A percentile compares a stretch with the other conserved stretches of the same genome.
Conservation (phyloP, 192 early-diverging fungal genomes). For the Allomyces macrogynus region DNA sequence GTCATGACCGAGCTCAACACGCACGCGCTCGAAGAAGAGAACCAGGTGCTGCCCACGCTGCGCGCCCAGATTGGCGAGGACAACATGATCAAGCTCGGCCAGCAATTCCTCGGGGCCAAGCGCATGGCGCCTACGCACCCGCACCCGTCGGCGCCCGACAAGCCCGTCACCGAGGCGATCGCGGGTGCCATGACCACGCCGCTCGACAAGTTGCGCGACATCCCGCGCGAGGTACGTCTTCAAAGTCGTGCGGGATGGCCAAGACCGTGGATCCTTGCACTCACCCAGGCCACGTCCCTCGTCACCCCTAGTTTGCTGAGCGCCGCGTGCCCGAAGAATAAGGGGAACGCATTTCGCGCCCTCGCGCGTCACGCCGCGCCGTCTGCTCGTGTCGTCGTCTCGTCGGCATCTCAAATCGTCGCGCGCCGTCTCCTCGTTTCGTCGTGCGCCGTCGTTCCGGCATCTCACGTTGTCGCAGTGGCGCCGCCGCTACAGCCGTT, state of each 20-base stretch:
- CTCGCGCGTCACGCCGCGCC: not conserved
- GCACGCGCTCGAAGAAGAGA: constrained; percentile 8
- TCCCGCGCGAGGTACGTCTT: not conserved
- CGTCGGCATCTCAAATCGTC: too few species aligned
- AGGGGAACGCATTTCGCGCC: too few species aligned
- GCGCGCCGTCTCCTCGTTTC: too few species aligned
- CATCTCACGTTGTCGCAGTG: too few species aligned
- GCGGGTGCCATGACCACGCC: constrained; percentile 7
- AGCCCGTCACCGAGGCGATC: constrained; percentile 9
- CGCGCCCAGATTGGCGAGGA: not conserved
- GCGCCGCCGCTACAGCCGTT: too few species aligned
- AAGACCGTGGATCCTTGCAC: too few species aligned
- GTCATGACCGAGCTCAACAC: constrained; percentile 5
- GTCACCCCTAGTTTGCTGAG: too few species aligned
- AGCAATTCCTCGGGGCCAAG: constrained; percentile 2
- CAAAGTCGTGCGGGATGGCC: not conserved
- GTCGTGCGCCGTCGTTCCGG: too few species aligned
- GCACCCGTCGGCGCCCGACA: constrained; percentile 10
- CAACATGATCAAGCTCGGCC: not conserved
- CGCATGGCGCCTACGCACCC: constrained; percentile 6
- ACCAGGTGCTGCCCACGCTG: constrained; percentile 5
- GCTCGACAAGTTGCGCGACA: constrained; percentile 8
- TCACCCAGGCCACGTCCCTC: too few species aligned
- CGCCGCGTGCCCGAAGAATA: too few species aligned
- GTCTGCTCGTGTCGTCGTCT: too few species aligned